Base-by-base conservation (phyloP, 257 asterid species). In the Plantago ovata region DNA sequence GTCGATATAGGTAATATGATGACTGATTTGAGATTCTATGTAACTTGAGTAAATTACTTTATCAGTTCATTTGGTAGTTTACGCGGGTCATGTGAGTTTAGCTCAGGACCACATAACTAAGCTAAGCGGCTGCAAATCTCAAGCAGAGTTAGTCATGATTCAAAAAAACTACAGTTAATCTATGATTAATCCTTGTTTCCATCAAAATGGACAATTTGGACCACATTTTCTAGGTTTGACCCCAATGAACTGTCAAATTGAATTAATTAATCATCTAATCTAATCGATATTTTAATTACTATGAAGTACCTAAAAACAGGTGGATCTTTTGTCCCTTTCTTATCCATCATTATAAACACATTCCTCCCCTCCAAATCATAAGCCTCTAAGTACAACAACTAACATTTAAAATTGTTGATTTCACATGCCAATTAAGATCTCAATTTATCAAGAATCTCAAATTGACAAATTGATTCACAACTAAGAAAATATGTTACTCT, bases 221-320 rank as follows among this genome's bases (percentile, higher is more conserved):
- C 61, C 60, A 59, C 52, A 68, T 62, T 66, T 62, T 63, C 63
- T 60, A 19, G 42, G 58, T 62, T 61, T 73, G 82, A 77, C 81
- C 54, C 62, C 4, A 1, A 28, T 28, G 4, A 28, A 28, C 54
- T 65, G 69, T 60, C 54, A 49, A 48, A 48, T 36, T 21, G 16
- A 50, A 13, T 0, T 13, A 1, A 57, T 62, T 64, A 52, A 59
- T 41, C 12, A 41, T 70, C 56, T 57, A 71, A 75, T 69, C 68
- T 71, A 71, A 77, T 71, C 63, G 48, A 61, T 70, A 68, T 61
- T 67, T n/a, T n/a, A n/a, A n/a, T n/a, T n/a, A n/a, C n/a, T n/a
- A n/a, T n/a, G n/a, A 48, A 63, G 69, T 50, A 55, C 65, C 24
- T 28, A 57, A 6, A 67, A 64, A 61, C 46, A 58, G 64, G 47